phyloP scores from a whole-genome alignment of 129 eudicot genomes.

The Saussurea involucrata region DNA sequence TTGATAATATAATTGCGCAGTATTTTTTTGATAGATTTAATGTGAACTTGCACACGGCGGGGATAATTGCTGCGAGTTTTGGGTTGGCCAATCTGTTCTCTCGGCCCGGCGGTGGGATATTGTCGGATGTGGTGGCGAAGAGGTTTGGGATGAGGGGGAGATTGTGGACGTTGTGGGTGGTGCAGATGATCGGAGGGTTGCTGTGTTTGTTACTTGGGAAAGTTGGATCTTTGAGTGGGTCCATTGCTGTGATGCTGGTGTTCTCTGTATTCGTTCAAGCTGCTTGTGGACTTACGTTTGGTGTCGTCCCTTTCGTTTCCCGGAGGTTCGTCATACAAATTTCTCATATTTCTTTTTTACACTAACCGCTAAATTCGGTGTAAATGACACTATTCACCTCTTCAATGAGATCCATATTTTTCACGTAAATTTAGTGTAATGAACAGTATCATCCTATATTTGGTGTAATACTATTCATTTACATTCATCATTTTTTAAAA shows the following conservation, averaged over 20 bases:
- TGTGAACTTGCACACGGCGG: constrained; percentile 66
- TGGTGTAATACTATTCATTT: too few relatives aligned
- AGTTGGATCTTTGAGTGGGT: constrained; percentile 28
- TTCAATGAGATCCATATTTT: too few relatives aligned
- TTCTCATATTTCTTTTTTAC: too few relatives aligned
- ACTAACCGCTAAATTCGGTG: too few relatives aligned
- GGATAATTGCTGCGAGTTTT: constrained; percentile 66
- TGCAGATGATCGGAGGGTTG: constrained; percentile 45
- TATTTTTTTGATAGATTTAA: constrained; percentile 74
- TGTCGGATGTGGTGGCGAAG: constrained; percentile 57
- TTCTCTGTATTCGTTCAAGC: constrained; percentile 64
- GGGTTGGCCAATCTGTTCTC: constrained; percentile 71
- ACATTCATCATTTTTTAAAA: too few relatives aligned
- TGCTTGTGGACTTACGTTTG: constrained; percentile 58
- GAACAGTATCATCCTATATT: too few relatives aligned
- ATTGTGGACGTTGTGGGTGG: constrained; percentile 51
- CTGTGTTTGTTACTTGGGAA: constrained; percentile 44
- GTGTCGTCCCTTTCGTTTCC: constrained; percentile 59
- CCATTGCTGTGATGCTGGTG: constrained; percentile 44
- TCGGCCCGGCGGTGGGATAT: constrained; percentile 64
- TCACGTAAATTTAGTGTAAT: too few relatives aligned
- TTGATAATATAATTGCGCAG: constrained; percentile 68
- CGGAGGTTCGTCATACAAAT: constrained; percentile 23
- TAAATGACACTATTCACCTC: too few relatives aligned
- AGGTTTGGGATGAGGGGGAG: constrained; percentile 59